These are phyloP conservation scores for Pezicula carpinea DNA, from an alignment of 2,329 filamentous ascomycete genomes.

Conservation along the genomic window DNA sequence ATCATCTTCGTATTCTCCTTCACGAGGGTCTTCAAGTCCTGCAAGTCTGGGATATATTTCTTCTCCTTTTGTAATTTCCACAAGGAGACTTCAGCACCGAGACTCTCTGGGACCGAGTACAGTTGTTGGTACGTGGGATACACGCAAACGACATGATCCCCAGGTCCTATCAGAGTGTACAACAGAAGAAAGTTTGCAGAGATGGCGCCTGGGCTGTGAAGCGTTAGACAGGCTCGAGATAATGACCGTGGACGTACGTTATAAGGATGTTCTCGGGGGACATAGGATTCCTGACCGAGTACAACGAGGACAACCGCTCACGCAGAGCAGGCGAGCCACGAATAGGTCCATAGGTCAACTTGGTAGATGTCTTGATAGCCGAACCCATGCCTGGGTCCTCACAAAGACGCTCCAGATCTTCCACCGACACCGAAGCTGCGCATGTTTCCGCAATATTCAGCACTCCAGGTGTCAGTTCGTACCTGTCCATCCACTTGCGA, in stretches of 20 bases:
- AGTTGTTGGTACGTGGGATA: conserved; percentile 86
- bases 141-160: conserved; percentile 81
- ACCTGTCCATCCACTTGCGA: conserved; percentile 57
- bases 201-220: conserved; percentile 61
- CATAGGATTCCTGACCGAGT: conserved; percentile 50
- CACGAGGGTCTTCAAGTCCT: conserved; percentile 61
- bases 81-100: conserved; percentile 72
- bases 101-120: conserved; percentile 66
- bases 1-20: conserved; percentile 68
- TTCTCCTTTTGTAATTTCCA: conserved; percentile 67
- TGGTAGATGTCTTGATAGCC: conserved; percentile 47
- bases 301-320: conserved; percentile 58
- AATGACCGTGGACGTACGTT: conserved; percentile 33
- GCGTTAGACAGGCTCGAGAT: too few relatives aligned
- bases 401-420: conserved; percentile 57
- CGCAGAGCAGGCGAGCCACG: conserved; percentile 61
- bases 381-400: conserved; percentile 42
- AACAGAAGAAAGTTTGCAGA: conserved; percentile 78
- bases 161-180: conserved; percentile 65
- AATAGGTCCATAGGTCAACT: conserved; percentile 71
- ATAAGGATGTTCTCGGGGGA: conserved; percentile 64
- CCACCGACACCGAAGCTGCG: conserved; percentile 67
- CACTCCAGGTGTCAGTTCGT: conserved; percentile 50
- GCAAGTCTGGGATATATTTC: conserved; percentile 62
- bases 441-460: conserved; percentile 79